phyloP scores from a whole-genome alignment of 495 filamentous ascomycete species.

The Lepraria neglecta region DNA sequence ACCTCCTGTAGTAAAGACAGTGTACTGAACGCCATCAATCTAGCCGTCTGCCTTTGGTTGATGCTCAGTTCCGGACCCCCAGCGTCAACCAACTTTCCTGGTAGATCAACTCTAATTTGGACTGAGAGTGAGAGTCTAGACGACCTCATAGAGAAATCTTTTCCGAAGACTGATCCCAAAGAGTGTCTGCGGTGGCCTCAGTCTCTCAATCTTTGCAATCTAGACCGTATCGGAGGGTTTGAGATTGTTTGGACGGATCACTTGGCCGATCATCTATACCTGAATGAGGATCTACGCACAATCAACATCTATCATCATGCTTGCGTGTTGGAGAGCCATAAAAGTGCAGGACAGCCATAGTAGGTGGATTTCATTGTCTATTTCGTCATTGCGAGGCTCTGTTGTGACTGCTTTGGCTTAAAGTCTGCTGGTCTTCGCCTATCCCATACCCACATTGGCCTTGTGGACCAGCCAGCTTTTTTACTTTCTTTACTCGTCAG shows the following conservation, averaged over 20 bases:
- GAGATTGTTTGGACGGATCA: constrained; percentile 39
- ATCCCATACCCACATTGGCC: too few relatives aligned
- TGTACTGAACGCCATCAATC: constrained; percentile 1
- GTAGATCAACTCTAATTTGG: background rate
- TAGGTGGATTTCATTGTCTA: background rate
- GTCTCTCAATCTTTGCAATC: constrained; percentile 5
- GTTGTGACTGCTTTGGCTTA: background rate
- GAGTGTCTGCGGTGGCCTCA: background rate
- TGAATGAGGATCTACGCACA: constrained; percentile 34
- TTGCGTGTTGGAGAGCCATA: constrained; percentile 11
- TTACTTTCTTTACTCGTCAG: background rate
- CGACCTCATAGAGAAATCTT: background rate
- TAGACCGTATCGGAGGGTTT: constrained; percentile 34
- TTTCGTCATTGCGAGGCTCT: background rate
- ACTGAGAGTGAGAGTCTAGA: background rate
- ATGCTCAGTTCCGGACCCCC: constrained; percentile 13
- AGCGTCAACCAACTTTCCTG: background rate
- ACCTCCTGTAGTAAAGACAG: background rate
- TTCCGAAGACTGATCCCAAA: background rate
- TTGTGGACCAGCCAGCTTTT: background rate
- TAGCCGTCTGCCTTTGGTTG: constrained; percentile 12
- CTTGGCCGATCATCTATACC: constrained; percentile 39
- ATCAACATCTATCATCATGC: constrained; percentile 42
- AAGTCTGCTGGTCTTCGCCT: too few relatives aligned
- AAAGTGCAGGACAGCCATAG: constrained; percentile 2